phyloP scores from a whole-genome alignment of 202 grass and related monocot species.

The Bolboschoenoplectus hybrid region DNA sequence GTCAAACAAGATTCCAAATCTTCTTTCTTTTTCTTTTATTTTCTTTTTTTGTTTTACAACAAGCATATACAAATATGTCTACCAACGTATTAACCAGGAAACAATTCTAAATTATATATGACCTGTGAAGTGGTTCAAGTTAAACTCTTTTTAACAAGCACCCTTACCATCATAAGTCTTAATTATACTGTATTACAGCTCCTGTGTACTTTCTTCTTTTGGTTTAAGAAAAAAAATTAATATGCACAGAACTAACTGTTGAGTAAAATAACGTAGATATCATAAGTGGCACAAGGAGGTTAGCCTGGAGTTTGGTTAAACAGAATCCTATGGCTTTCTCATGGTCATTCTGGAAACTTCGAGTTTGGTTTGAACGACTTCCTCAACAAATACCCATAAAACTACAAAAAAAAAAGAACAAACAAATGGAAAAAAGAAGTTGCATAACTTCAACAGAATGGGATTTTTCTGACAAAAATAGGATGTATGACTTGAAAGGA shows the following conservation, averaged over 20 bases:
- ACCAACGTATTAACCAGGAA: not conserved
- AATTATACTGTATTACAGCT: not conserved
- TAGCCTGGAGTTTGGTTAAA: too few species aligned
- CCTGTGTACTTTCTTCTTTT: not conserved
- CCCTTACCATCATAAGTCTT: not conserved
- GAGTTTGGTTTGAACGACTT: not conserved
- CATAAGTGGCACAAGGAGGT: too few species aligned
- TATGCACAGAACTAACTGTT: not conserved
- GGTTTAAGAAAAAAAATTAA: not conserved
- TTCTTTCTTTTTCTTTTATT: not conserved
- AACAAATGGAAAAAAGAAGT: not conserved
- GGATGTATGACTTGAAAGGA: not conserved
- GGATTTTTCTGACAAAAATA: not conserved
- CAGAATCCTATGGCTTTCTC: not conserved
- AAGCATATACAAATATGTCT: not conserved
- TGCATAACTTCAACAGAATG: not conserved
- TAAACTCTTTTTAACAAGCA: not conserved
- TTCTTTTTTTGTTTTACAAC: not conserved
- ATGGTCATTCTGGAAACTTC: not conserved
- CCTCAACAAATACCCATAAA: not conserved
- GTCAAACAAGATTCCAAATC: not conserved
- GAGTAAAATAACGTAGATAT: too few species aligned
- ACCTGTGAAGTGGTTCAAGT: not conserved
- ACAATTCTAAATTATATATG: not conserved
- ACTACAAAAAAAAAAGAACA: not conserved